Percentiles rank a stretch among this genome's conserved stretches.
These are phyloP conservation scores for Vigna angularis DNA, from an alignment of 306 rosid genomes.

Conservation along the genomic window DNA sequence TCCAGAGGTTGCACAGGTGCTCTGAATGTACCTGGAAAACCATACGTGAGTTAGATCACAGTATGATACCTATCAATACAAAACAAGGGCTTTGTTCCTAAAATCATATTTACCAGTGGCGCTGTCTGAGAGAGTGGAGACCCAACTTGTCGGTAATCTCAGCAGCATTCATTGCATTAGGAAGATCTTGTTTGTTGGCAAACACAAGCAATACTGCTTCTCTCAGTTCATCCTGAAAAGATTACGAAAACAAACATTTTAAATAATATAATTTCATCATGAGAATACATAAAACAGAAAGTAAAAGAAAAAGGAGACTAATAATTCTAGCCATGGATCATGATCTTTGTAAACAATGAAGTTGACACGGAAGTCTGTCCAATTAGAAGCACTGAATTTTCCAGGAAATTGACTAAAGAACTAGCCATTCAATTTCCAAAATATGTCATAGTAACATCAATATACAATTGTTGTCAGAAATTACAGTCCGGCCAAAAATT, in stretches of 20 bases:
- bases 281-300: slow-evolving; percentile 12
- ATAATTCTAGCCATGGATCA: slow-evolving; percentile 1
- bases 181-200: slow-evolving; percentile 99
- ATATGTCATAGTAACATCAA: background rate
- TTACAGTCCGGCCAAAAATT: too few relatives aligned
- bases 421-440: slow-evolving; percentile 30
- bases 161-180: slow-evolving; percentile 99
- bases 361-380: background rate
- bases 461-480: too few relatives aligned
- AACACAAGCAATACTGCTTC: slow-evolving; percentile 98
- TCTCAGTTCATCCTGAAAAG: slow-evolving; percentile 89
- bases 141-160: slow-evolving; percentile 99
- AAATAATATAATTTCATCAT: background rate
- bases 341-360: background rate
- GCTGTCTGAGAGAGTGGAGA: slow-evolving; percentile 98
- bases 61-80: background rate
- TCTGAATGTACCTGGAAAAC: slow-evolving; percentile 94
- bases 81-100: slow-evolving; percentile 4
- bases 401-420: slow-evolving; percentile 6
- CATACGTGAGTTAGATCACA: slow-evolving; percentile 36
- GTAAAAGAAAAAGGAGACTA: slow-evolving; percentile 2
- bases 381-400: slow-evolving; percentile 28
- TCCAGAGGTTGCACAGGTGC: slow-evolving; percentile 99
- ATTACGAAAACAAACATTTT: slow-evolving; percentile 11
- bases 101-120: slow-evolving; percentile 79